phyloP scores from a whole-genome alignment of 1,284 basidiomycete genomes.

The Tetrapyrgos nigripes region DNA sequence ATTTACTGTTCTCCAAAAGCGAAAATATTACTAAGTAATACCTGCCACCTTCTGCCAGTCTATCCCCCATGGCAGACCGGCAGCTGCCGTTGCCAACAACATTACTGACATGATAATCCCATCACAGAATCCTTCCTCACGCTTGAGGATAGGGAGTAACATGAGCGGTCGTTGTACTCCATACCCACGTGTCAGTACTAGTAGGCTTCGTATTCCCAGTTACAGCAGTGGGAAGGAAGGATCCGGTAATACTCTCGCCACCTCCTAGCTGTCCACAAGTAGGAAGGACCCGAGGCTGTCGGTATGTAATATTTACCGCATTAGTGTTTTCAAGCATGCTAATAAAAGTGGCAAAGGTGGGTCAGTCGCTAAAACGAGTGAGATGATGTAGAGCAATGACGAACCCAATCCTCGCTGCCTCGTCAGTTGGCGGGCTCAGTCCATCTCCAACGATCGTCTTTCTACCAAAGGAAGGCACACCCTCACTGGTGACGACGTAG shows the following conservation, averaged over 20 bases:
- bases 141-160: no score
- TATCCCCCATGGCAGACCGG: no score
- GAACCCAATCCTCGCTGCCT: constrained; percentile 2
- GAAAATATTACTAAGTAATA: no score
- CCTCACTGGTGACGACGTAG: constrained; percentile 52
- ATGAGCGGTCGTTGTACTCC: no score
- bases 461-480: not conserved
- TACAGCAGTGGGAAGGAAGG: not conserved
- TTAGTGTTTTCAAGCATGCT: not conserved
- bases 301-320: not conserved
- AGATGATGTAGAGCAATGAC: no score
- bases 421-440: not conserved
- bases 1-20: no score
- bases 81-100: no score
- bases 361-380: constrained; percentile 31
- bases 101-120: no score
- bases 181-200: no score
- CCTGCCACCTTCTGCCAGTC: no score
- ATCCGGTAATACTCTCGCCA: not conserved
- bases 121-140: no score
- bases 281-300: not conserved
- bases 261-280: not conserved
- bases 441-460: not conserved
- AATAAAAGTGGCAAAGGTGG: not conserved
- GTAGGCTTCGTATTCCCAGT: not conserved